Conservation (phyloP, 2,329 filamentous ascomycete species). For the Teratosphaeria viscida region DNA sequence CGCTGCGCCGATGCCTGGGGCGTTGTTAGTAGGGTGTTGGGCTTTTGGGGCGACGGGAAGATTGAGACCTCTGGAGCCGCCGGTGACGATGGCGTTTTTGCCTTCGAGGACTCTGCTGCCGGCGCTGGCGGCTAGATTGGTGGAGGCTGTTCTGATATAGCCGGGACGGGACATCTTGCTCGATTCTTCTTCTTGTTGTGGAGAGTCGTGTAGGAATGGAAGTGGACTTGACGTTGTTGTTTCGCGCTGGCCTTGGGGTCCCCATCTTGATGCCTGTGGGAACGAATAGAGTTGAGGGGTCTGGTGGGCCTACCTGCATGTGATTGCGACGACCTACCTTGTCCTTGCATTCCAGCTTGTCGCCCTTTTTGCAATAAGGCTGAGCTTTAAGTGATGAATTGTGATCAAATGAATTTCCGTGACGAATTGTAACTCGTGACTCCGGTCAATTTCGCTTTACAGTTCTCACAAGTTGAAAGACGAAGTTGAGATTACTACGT, state of each 20-base stretch:
- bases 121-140: conserved; percentile 26
- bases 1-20: conserved; percentile 56
- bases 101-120: conserved; percentile 44
- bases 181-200: neutral
- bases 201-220: neutral
- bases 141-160: conserved; percentile 27
- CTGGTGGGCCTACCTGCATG: neutral
- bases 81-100: conserved; percentile 70
- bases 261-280: neutral
- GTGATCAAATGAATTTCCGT: too few relatives aligned
- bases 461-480: neutral
- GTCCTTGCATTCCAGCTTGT: neutral
- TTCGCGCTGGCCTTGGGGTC: neutral
- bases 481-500: too few relatives aligned
- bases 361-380: too few relatives aligned
- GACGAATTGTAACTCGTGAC: too few relatives aligned
- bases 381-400: too few relatives aligned
- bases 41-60: neutral
- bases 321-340: neutral
- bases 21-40: neutral
- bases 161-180: conserved; percentile 30
- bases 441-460: too few relatives aligned
- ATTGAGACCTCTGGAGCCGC: conserved; percentile 58
- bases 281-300: neutral
- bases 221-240: neutral